A percentile compares a stretch with the other conserved stretches of the same genome.
Evolutionary conservation across 2,329 filamentous ascomycete genomes (phyloP).

Genomic region (Fusarium anthophilum): DNA sequence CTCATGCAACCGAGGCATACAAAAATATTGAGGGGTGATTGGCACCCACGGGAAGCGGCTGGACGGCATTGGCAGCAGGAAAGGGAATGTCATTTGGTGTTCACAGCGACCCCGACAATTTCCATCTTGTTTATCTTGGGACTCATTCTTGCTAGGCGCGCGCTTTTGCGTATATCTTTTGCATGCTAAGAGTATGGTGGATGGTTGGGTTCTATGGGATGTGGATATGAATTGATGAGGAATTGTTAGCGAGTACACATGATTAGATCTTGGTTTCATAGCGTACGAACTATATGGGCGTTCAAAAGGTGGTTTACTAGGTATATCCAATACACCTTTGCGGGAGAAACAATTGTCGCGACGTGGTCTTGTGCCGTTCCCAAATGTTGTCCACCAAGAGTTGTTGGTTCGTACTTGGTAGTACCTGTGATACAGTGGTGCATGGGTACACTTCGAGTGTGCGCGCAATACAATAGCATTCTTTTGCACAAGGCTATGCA

Average conservation of each 20-base stretch:
- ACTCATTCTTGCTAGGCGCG: no score
- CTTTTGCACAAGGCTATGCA: background rate
- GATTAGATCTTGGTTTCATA: background rate
- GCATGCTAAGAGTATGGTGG: background rate
- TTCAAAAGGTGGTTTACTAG: background rate
- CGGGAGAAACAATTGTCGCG: background rate
- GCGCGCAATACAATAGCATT: background rate
- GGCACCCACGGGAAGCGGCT: background rate
- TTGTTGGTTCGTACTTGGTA: background rate
- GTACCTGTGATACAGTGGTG: background rate
- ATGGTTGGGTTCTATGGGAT: background rate
- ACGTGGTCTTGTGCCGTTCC: background rate
- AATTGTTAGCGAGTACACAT: background rate
- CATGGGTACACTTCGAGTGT: background rate
- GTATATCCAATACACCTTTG: slow-evolving; percentile 1
- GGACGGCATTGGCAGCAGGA: background rate
- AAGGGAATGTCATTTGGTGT: background rate
- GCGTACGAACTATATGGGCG: background rate
- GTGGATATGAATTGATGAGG: slow-evolving; percentile 23
- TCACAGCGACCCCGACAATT: background rate
- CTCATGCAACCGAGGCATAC: slow-evolving; percentile 2
- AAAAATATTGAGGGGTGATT: accelerated
- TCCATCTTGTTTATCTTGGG: background rate
- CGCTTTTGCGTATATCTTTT: background rate
- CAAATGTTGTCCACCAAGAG: background rate